Evolutionary conservation across 108 stramenopile species (phyloP).

Genomic region (Cyclotella sp.): DNA sequence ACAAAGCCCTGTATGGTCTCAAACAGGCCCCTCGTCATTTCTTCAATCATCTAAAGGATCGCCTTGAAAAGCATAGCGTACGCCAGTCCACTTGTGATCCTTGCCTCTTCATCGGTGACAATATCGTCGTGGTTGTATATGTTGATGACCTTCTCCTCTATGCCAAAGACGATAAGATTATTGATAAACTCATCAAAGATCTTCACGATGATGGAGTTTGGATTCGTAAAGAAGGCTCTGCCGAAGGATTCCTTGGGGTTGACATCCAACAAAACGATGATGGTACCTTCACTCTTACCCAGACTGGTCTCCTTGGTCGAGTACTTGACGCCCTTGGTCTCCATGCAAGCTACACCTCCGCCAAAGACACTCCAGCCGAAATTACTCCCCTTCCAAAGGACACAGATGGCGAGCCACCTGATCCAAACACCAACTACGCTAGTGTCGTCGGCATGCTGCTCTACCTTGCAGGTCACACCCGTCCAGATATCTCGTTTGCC

Average conservation of each 20-base stretch:
- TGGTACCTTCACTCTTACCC: constrained; percentile 7
- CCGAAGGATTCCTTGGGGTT: constrained; percentile 37
- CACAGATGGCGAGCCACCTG: neutral
- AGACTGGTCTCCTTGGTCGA: neutral
- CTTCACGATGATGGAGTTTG: constrained; percentile 13
- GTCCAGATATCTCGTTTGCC: constrained; percentile 3
- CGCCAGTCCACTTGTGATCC: constrained; percentile 43
- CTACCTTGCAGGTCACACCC: too few relatives aligned
- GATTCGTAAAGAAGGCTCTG: constrained; percentile 18
- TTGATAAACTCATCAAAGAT: constrained; percentile 6
- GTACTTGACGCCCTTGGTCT: constrained; percentile 2
- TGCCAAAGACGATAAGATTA: neutral
- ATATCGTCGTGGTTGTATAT: constrained; percentile 40
- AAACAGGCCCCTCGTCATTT: too few relatives aligned
- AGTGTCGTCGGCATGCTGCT: too few relatives aligned
- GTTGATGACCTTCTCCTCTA: constrained; percentile 51
- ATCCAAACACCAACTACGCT: neutral
- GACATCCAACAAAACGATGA: neutral
- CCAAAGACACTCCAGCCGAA: constrained; percentile 3
- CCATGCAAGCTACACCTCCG: neutral
- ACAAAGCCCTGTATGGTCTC: too few relatives aligned
- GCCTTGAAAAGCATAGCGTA: constrained; percentile 17
- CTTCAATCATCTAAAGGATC: constrained; percentile 20
- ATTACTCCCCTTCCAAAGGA: constrained; percentile 4
- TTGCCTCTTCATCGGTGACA: constrained; percentile 43